Conservation (phyloP, 163 green algal genomes). For the Scenedesmus sp. region DNA sequence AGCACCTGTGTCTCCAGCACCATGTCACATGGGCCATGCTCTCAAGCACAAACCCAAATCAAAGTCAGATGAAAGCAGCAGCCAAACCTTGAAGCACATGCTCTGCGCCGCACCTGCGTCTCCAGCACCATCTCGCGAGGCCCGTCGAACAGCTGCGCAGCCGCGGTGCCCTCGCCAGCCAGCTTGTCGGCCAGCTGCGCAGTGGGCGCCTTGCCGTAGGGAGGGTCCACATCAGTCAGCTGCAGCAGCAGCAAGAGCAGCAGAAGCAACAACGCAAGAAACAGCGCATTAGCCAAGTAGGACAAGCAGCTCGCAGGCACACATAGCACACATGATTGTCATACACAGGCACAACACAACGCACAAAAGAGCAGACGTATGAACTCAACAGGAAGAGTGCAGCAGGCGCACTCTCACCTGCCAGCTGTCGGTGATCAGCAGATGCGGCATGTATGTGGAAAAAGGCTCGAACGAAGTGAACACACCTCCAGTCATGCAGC, state of each 20-base stretch:
- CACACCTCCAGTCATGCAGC: not conserved
- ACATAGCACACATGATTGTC: too few relatives aligned
- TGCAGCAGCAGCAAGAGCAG: not conserved
- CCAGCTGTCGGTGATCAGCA: too few relatives aligned
- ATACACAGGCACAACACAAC: too few relatives aligned
- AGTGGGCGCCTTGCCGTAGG: slow-evolving; percentile 68
- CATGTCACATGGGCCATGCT: not conserved
- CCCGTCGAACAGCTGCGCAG: slow-evolving; percentile 29
- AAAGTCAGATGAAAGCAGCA: not conserved
- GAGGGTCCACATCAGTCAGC: slow-evolving; percentile 80
- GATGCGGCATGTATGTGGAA: too few relatives aligned
- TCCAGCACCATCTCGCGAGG: slow-evolving; percentile 34
- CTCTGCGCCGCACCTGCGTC: slow-evolving; percentile 27
- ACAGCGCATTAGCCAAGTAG: too few relatives aligned
- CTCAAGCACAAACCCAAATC: not conserved
- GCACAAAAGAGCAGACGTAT: too few relatives aligned
- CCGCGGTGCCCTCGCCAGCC: slow-evolving; percentile 14
- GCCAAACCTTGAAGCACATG: not conserved
- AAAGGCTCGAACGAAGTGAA: not conserved
- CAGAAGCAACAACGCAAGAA: not conserved
- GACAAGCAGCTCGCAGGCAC: too few relatives aligned
- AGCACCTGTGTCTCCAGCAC: not conserved
- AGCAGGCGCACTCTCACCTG: too few relatives aligned
- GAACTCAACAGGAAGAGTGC: too few relatives aligned
- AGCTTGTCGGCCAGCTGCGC: slow-evolving; percentile 63